These are phyloP conservation scores for Clavispora carvajalis DNA, from an alignment of 805 yeast species.

Conservation along the genomic window DNA sequence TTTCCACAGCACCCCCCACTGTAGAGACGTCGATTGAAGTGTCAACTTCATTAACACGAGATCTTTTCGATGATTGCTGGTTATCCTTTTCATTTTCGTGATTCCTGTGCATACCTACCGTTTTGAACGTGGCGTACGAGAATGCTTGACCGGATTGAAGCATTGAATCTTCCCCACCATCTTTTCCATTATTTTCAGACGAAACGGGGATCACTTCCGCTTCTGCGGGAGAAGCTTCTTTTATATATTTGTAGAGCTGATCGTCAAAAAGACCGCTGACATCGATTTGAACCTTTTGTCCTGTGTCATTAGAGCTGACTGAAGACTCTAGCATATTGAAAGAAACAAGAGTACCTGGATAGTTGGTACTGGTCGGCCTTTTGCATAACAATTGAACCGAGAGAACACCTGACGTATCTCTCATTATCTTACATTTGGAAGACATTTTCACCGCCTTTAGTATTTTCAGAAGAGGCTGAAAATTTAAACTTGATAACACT, in stretches of 20 bases:
- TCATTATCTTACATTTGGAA: constrained; percentile 34
- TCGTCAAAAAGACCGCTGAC: constrained; percentile 24
- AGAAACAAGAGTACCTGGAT: constrained; percentile 35
- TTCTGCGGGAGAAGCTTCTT: constrained; percentile 4
- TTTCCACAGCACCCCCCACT: constrained; percentile 41
- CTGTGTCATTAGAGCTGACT: constrained; percentile 11
- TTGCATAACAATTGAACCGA: constrained; percentile 36
- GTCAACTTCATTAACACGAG: constrained; percentile 19
- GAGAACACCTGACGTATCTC: constrained; percentile 31
- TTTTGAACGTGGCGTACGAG: constrained; percentile 9
- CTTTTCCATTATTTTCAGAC: too few relatives aligned
- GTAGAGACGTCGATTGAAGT: constrained; percentile 22
- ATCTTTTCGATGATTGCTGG: constrained; percentile 4
- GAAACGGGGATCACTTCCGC: not conserved
- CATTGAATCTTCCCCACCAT: constrained; percentile 4
- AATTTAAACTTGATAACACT: constrained; percentile 27
- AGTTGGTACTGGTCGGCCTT: constrained; percentile 20
- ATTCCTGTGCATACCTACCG: not conserved
- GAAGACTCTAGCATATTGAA: constrained; percentile 35
- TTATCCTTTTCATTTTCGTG: not conserved
- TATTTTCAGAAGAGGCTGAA: constrained; percentile 28
- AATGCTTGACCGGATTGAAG: constrained; percentile 4
- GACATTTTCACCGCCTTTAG: constrained; percentile 34
- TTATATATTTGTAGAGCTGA: constrained; percentile 20
- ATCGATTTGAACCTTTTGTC: constrained; percentile 6